Evolutionary conservation across 306 rosid genomes (phyloP).

Genomic region (Arachis stenosperma): DNA sequence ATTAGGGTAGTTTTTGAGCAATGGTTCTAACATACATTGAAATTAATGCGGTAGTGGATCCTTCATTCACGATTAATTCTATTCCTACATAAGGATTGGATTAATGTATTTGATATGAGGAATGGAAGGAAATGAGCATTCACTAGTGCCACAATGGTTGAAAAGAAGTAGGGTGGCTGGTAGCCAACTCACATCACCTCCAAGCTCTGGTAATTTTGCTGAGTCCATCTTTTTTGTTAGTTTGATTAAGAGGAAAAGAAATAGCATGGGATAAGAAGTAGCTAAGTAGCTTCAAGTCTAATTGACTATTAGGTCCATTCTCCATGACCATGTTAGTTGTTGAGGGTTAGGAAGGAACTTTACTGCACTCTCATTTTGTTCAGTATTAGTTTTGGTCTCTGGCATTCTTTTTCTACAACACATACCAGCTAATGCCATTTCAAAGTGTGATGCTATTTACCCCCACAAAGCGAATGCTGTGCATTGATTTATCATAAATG

Average conservation of each 20-base stretch:
- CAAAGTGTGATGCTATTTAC: neutral
- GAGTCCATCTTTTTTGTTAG: neutral
- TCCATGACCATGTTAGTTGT: neutral
- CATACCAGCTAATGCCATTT: neutral
- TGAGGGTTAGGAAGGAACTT: neutral
- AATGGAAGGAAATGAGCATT: slow-evolving; percentile 39
- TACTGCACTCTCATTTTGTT: slow-evolving; percentile 14
- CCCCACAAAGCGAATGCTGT: neutral
- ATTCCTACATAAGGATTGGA: neutral
- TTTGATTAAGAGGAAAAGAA: neutral
- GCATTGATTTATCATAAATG: slow-evolving; percentile 10
- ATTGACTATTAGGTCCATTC: slow-evolving; percentile 4
- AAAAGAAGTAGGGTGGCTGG: slow-evolving; percentile 36
- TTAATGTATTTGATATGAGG: slow-evolving; percentile 33
- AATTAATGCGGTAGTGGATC: neutral
- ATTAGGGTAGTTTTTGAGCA: neutral
- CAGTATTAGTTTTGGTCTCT: neutral
- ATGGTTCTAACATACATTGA: neutral
- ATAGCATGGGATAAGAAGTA: neutral
- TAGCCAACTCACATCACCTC: slow-evolving; percentile 33
- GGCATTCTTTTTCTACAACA: neutral
- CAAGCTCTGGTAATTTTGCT: slow-evolving; percentile 27
- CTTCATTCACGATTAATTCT: slow-evolving; percentile 15
- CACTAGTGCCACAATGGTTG: slow-evolving; percentile 48
- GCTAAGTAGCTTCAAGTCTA: slow-evolving; percentile 16